Base-by-base conservation (phyloP, 352 stramenopile genomes). In the Globisporangium heterothallicum region DNA sequence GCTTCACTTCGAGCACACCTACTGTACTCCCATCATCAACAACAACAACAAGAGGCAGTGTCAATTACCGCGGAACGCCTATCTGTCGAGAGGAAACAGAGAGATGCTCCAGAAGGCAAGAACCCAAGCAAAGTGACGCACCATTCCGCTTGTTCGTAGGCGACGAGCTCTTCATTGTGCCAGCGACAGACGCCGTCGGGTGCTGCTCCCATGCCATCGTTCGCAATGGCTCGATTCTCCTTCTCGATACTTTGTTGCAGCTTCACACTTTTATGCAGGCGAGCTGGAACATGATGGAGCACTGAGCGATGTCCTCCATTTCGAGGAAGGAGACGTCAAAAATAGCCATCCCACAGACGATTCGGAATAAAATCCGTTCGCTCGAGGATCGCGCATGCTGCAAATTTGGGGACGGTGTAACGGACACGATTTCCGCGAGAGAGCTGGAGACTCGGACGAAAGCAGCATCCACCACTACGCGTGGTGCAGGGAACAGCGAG, bases 1-100 rank as follows among this genome's bases (percentile, higher is more conserved):
- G 83, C 62, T 86, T 86, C 45, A 84, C 70, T 47, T 88, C 77
- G 38, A 88, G 61, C 3, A 88, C 56, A 1, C 74, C 77, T 0
- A 70, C 77, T 86, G 13, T 16, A 38, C 12, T 2, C 42, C 13
- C 19, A 22, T 30, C 22, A 38, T 16, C 14, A 3, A n/a, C 32
- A 38, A 3, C 14, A 25, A 2, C 22, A 7, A 6, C 42, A 19
- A 49, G 25, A 10, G 5, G 40, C n/a, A 45, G 29, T 0, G 24
- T 1, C 35, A 42, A 7, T 29, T 21, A n/a, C n/a, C n/a, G n/a
- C n/a, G n/a, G n/a, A n/a, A n/a, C n/a, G n/a, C n/a, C n/a, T n/a
- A n/a, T n/a, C n/a, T n/a, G n/a, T n/a, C n/a, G n/a, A n/a, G n/a
- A n/a, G n/a, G n/a, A n/a, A n/a, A n/a, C n/a, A n/a, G n/a, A n/a